phyloP scores from a whole-genome alignment of 805 yeast species.

The Isabelozyma rhagii region DNA sequence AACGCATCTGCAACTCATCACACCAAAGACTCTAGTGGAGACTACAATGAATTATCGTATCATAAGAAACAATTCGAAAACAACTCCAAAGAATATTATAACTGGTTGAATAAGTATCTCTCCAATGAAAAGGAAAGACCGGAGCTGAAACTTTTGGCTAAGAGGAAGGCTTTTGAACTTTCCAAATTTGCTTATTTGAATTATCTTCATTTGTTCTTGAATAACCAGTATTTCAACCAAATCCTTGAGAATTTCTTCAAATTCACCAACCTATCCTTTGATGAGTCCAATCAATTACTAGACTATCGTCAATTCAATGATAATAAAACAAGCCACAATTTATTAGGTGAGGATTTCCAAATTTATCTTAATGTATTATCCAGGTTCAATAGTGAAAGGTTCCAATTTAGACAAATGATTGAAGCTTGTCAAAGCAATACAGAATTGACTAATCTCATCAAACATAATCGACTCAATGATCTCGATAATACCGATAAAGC shows the following conservation, averaged over 20 bases:
- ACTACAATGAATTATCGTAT: conserved; percentile 19
- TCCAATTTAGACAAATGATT: conserved; percentile 38
- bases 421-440: conserved; percentile 38
- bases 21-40: conserved; percentile 10
- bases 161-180: conserved; percentile 39
- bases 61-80: conserved; percentile 34
- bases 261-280: conserved; percentile 20
- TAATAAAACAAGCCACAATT: conserved; percentile 6
- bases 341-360: conserved; percentile 17
- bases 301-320: conserved; percentile 9
- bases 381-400: conserved; percentile 40
- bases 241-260: conserved; percentile 35
- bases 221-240: conserved; percentile 39
- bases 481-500: background rate
- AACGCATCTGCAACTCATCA: conserved; percentile 2
- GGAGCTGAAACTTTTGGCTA: conserved; percentile 32
- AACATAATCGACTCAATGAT: conserved; percentile 20
- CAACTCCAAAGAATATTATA: conserved; percentile 40
- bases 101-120: conserved; percentile 42
- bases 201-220: conserved; percentile 31
- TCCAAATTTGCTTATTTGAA: conserved; percentile 46
- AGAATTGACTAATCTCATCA: conserved; percentile 32
- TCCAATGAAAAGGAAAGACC: conserved; percentile 44
- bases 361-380: conserved; percentile 32
- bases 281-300: conserved; percentile 8